These are phyloP conservation scores for Castanea crenata DNA, from an alignment of 306 rosid species.

Conservation along the genomic window DNA sequence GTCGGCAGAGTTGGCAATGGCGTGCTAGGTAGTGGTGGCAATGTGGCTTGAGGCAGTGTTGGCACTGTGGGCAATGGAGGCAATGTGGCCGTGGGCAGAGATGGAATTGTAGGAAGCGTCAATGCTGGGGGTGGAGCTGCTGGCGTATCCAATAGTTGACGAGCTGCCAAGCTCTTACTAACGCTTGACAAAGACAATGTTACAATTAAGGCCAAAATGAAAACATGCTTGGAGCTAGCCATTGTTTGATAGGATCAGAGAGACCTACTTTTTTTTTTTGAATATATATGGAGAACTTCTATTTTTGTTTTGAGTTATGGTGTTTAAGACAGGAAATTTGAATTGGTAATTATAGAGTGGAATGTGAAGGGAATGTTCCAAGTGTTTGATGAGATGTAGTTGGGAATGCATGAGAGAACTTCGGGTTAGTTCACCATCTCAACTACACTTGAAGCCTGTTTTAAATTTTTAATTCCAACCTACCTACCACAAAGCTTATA, in stretches of 20 bases:
- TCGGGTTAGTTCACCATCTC: constrained; percentile 23
- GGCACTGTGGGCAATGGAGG: constrained; percentile 21
- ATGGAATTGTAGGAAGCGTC: constrained; percentile 22
- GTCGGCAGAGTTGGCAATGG: background rate
- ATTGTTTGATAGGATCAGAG: background rate
- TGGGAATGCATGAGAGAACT: background rate
- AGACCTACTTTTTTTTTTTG: background rate
- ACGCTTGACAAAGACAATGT: constrained; percentile 22
- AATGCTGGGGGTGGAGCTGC: constrained; percentile 32
- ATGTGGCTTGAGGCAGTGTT: constrained; percentile 6
- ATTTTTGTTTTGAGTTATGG: constrained; percentile 4
- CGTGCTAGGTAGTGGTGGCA: constrained; percentile 1
- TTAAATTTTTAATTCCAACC: background rate
- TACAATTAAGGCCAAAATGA: constrained; percentile 2
- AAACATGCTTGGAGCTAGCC: constrained; percentile 2
- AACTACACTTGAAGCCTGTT: background rate
- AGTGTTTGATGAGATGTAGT: constrained; percentile 31
- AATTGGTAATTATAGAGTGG: constrained; percentile 4
- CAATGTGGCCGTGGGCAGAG: constrained; percentile 15
- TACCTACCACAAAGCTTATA: background rate
- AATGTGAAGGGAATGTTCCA: background rate
- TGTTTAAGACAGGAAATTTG: background rate
- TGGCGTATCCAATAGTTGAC: constrained; percentile 28
- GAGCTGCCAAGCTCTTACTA: constrained; percentile 19
- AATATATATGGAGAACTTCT: background rate